Base-by-base conservation (phyloP, 345 rosid genomes). In the Streptanthus diversifolius region DNA sequence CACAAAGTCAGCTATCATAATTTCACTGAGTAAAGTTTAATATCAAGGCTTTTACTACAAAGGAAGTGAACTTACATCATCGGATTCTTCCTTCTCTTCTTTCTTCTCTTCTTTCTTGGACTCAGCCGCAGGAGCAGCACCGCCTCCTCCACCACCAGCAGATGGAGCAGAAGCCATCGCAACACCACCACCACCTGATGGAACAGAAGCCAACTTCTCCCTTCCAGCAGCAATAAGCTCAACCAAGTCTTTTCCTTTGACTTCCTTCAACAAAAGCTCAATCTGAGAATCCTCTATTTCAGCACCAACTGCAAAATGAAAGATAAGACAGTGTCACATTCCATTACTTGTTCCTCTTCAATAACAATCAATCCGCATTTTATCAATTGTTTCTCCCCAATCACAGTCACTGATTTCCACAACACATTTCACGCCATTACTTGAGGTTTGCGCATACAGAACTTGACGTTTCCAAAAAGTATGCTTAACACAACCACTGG, bases 141-240 rank as follows among this genome's bases (percentile, higher is more conserved):
- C 84, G 2, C 73, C 89, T 0, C 72, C 85, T 0, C 79, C 81
- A 5, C n/a, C n/a, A n/a, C 80, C 86, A 30, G 82, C 48, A 1
- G 78, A 66, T 37, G 78, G 73, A 8, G 83, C 80, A 21, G 85
- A 55, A 5, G 83, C 78, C 17, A 83, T 71, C 0, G 70, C 81
- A 5, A 75, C 89, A 56, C 77, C 88, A 7, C 73, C 92, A 68
- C 92, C 93, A 15, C 89, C 92, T 0, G 79, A 71, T 1, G 96
- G 96, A 0, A 90, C 93, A 0, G 91, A 85, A 54, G 95, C 91
- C 65, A 90, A 52, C 82, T 90, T 92, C 81, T 90, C 95, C 82
- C 91, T 78, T 15, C 98, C 98, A 0, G 89, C 66, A 1, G 93
- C 98, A 84, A 92, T 80, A 22, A 92, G 73, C 72, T 92, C 98